These are phyloP conservation scores for Perkinsus olseni DNA, from an alignment of 169 alveolate species.

Conservation along the genomic window DNA sequence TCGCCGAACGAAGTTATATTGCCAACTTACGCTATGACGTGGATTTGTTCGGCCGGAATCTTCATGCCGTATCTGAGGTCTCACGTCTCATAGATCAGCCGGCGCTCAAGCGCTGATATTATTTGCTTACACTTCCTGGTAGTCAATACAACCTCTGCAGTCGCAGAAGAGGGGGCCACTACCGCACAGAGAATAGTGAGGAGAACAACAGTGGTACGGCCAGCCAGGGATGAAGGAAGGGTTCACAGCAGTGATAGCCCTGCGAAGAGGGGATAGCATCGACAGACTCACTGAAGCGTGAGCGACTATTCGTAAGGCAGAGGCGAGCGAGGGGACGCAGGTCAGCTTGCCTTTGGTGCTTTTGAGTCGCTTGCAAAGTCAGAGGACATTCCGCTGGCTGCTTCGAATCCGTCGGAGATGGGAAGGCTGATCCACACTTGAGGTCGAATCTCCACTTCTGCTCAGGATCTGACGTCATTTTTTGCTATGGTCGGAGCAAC, in stretches of 20 bases:
- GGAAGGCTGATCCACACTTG: background rate
- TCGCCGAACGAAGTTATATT: too few relatives aligned
- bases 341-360: background rate
- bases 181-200: background rate
- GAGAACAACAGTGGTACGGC: background rate
- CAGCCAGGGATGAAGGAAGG: background rate
- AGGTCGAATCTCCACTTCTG: background rate
- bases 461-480: background rate
- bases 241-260: background rate
- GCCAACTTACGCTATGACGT: too few relatives aligned
- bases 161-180: background rate
- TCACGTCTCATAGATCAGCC: too few relatives aligned
- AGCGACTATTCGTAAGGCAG: too few relatives aligned
- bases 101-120: background rate
- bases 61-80: background rate
- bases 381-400: background rate
- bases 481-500: background rate
- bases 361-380: background rate
- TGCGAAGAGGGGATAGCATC: background rate
- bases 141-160: background rate
- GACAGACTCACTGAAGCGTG: too few relatives aligned
- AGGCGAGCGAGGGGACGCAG: background rate
- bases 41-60: too few relatives aligned
- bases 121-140: background rate
- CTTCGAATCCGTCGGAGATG: background rate